These are phyloP conservation scores for Exutisphaerella laricina DNA, from an alignment of 2,329 filamentous ascomycete genomes.

Conservation along the genomic window DNA sequence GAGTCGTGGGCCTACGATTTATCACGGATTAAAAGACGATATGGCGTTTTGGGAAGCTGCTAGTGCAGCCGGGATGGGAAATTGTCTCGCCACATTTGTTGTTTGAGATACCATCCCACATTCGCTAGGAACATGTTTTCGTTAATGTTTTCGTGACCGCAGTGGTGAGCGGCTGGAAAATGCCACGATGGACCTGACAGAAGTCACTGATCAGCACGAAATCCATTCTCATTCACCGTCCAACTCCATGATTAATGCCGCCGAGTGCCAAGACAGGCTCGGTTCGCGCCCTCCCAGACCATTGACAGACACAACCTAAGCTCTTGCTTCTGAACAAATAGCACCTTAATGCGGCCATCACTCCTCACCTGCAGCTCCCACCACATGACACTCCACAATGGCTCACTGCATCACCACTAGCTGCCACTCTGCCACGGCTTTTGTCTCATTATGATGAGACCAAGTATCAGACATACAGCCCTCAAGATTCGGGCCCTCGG, in stretches of 20 bases:
- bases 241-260: no score
- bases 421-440: constrained; percentile 1
- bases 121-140: constrained; percentile 5
- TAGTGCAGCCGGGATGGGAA: no score
- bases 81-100: no score
- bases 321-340: neutral
- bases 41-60: no score
- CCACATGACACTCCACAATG: constrained; percentile 2
- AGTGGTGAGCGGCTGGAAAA: constrained; percentile 37
- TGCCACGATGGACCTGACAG: constrained; percentile 27
- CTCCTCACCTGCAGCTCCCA: neutral
- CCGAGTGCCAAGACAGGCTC: no score
- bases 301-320: no score
- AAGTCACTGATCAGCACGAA: neutral
- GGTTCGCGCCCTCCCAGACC: no score
- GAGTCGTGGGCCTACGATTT: no score
- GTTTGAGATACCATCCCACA: no score
- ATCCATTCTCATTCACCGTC: neutral
- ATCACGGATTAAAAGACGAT: no score
- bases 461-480: constrained; percentile 1
- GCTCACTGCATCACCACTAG: neutral
- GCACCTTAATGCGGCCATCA: neutral
- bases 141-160: constrained; percentile 13
- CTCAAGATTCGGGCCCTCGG: constrained; percentile 11
- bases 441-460: constrained; percentile 9